Evolutionary conservation across 2,329 filamentous ascomycete genomes (phyloP), one percentile per base, ranked within the genome.

Genomic region (Penicillium rolfsii): DNA sequence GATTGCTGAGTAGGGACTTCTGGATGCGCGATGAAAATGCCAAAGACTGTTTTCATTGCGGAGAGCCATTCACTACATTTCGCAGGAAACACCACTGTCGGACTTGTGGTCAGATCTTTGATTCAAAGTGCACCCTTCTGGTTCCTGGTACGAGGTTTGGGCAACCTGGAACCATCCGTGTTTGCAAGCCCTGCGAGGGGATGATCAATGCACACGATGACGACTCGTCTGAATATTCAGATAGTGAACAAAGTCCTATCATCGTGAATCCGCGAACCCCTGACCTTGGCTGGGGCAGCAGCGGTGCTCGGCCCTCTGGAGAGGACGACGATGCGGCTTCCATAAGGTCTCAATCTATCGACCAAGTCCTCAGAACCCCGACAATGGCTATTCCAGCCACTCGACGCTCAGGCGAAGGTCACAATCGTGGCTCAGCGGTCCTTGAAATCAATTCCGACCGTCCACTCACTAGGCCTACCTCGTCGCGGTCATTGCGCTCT

Each of bases 1-100:
- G 94, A 71, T 89, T 99, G 7, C 80, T 98, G 49, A 96, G 91
- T 74, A 95, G 93, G 71, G 93, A 98, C 68, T 98, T 97, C 70
- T 98, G 94, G 95, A 99, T 99, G 95, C 91, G 93, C 61, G 95
- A 99, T 73, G 95, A 98, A 72, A 97, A 96, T 64, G 96, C 94
- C 61, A 98, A 96, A 74, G 94, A 97, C 70, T 99, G 95, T 72
- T 99, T 97, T 74, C 86, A 91, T 48, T 99, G 95, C 71, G 91
- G 91, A 48, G 90, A 91, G 60, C 85, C 91, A 1, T 99, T 99
- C 72, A 93, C 92, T 0, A 95, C 94, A 1, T 98, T 98, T 73
- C 87, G 95, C 61, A 87, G 95, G 66, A 99, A 99, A 73, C 95
- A 99, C 75, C 95, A 99, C 76, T 99, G 95, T 75, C 88, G 96